These are phyloP conservation scores for Sphagnum contortum DNA, from an alignment of 225 moss, liverwort and hornwort species.

Conservation along the genomic window DNA sequence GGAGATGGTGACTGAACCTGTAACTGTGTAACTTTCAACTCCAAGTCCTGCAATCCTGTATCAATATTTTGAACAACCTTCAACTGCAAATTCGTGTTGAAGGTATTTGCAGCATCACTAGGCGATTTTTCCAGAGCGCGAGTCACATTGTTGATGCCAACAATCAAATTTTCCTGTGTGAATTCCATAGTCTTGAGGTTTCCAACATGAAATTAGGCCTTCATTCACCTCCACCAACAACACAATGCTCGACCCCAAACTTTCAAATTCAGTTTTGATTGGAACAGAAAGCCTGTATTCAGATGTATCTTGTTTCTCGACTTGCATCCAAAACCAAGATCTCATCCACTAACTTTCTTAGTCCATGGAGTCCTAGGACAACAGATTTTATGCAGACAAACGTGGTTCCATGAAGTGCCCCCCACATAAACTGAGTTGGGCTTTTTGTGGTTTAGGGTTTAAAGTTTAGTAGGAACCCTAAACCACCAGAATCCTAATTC, in stretches of 20 bases:
- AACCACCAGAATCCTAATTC: too few relatives aligned
- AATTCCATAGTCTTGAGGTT: background rate
- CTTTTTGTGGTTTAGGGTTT: too few relatives aligned
- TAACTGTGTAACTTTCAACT: constrained; percentile 12
- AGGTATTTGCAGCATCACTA: constrained; percentile 11
- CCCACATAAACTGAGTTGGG: too few relatives aligned
- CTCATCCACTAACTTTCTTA: background rate
- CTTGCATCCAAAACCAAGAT: background rate
- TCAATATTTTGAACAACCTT: constrained; percentile 15
- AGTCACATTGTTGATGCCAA: constrained; percentile 60
- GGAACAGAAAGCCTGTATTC: background rate
- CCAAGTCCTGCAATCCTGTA: constrained; percentile 14
- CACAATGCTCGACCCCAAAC: background rate
- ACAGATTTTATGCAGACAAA: too few relatives aligned
- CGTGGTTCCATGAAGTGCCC: too few relatives aligned
- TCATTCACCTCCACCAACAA: background rate
- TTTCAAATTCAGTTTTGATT: background rate
- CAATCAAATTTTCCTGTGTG: constrained; percentile 42
- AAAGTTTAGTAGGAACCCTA: too few relatives aligned
- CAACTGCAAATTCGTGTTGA: constrained; percentile 13
- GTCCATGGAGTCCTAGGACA: background rate
- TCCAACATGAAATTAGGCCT: background rate
- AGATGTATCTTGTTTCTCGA: background rate
- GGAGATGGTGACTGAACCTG: constrained; percentile 18
- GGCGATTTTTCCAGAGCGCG: constrained; percentile 58